Base-by-base conservation (phyloP, 169 alveolate species). In the Eimeria tenella region DNA sequence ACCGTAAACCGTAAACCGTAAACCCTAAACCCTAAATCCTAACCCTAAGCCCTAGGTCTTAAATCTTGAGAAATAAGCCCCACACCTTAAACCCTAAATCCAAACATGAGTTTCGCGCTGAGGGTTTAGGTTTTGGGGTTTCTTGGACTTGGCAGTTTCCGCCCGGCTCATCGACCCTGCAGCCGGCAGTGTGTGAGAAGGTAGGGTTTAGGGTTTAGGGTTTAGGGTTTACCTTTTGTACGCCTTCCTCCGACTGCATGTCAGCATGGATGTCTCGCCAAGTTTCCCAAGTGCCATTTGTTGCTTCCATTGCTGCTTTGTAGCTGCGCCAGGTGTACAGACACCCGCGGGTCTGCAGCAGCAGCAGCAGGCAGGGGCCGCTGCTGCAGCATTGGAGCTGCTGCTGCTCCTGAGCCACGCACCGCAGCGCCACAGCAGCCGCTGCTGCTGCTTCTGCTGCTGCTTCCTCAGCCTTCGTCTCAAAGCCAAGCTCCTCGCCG, bases 211-310 rank as follows among this genome's bases (percentile, higher is more conserved):
- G 77, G 77, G 83, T 21, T 73, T 73, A 25, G 83, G 52, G 52
- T 11, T 73, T 25, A 15, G 71, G 52, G 71, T 53, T 79, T 53
- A 88, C 94, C 19, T 56, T 68, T 9, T 31, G 53, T 7, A 88
- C 56, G 58, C 94, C 94, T 11, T 53, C 58, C n/a, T 79, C 56
- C 4, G 87, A 19, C 55, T 71, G 94, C 55, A 75, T 21, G 21
- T 19, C 83, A 8, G 56, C 68, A 49, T 83, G 93, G 13, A 93
- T n/a, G 49, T 83, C 95, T 53, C 91, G 93, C 96, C 96, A 95
- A 5, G 86, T 94, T 19, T 68, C 53, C 96, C 96, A 95, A 5
- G 17, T 25, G 7, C 21, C 94, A 49, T 23, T 56, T 5, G 63
- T 7, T 62, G 82, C 82, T 17, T 63, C 82, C 65, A 86, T 42